These are phyloP conservation scores for Ustilago bromivora DNA, from an alignment of 1,284 basidiomycete species.

Conservation along the genomic window DNA sequence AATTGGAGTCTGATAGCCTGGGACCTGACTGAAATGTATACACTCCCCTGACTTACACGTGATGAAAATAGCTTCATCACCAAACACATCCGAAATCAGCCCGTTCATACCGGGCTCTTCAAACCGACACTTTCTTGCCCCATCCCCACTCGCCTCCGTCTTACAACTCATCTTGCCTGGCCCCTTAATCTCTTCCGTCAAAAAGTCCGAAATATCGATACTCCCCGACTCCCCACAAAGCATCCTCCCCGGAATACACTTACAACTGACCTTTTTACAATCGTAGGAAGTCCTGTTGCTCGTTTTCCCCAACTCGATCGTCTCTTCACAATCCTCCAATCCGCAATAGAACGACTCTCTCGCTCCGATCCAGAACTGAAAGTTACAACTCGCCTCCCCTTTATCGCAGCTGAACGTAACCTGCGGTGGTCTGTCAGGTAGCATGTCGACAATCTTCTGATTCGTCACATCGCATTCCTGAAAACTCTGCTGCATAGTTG, in stretches of 20 bases:
- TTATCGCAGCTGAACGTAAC: constrained; percentile 80
- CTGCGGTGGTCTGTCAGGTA: constrained; percentile 87
- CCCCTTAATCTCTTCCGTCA: constrained; percentile 88
- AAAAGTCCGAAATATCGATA: constrained; percentile 96
- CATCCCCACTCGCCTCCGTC: constrained; percentile 67
- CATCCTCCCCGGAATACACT: constrained; percentile 90
- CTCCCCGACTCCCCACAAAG: constrained; percentile 95
- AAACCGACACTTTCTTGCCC: constrained; percentile 78
- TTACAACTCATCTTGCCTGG: constrained; percentile 89
- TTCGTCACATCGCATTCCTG: constrained; percentile 97
- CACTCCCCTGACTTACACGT: constrained; percentile 91
- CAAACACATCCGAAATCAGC: constrained; percentile 92
- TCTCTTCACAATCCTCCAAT: constrained; percentile 77
- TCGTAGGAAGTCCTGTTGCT: constrained; percentile 72
- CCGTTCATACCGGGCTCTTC: constrained; percentile 96
- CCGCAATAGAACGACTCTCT: constrained; percentile 96
- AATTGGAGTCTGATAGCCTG: constrained; percentile 73
- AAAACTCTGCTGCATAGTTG: constrained; percentile 89
- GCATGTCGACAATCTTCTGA: constrained; percentile 88
- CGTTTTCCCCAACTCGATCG: constrained; percentile 38
- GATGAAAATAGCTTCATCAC: constrained; percentile 88
- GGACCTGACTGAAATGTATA: constrained; percentile 90
- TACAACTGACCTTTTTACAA: constrained; percentile 79
- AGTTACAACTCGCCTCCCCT: constrained; percentile 53
- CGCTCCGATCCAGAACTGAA: constrained; percentile 88